phyloP scores from a whole-genome alignment of 208 protist genomes.

The Leptomonas seymouri region DNA sequence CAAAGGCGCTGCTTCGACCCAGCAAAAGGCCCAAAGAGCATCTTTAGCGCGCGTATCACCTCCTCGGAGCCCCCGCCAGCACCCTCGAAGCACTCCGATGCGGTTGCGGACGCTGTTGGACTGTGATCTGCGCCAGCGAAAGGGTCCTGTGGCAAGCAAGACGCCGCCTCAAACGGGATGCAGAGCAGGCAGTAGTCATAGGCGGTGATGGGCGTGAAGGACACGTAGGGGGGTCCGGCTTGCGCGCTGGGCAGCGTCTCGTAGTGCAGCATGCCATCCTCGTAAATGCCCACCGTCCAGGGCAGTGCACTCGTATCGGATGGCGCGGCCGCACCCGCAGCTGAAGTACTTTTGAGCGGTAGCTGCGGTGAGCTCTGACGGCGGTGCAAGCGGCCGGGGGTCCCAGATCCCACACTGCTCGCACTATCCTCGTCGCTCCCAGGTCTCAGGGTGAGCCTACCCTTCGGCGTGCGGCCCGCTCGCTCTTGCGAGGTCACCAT shows the following conservation, averaged over 20 bases:
- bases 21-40: conserved; percentile 10
- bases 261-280: conserved; percentile 29
- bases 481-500: background rate
- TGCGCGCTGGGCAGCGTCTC: conserved; percentile 10
- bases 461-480: background rate
- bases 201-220: conserved; percentile 21
- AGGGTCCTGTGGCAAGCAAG: background rate
- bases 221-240: background rate
- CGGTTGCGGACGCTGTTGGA: background rate
- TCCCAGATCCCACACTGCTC: background rate
- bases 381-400: background rate
- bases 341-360: too few relatives aligned
- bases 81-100: background rate
- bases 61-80: background rate
- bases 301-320: background rate
- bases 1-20: background rate
- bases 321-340: background rate
- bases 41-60: conserved; percentile 12
- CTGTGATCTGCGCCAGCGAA: background rate
- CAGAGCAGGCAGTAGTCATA: conserved; percentile 25
- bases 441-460: background rate
- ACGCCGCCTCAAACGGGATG: conserved; percentile 17
- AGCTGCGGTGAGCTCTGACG: conserved; percentile 8
- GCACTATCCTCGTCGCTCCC: background rate
- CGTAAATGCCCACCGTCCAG: conserved; percentile 22